A percentile compares a stretch with the other conserved stretches of the same genome.
Evolutionary conservation across 768 basidiomycete species (phyloP).

Genomic region (Crucibulum laeve): DNA sequence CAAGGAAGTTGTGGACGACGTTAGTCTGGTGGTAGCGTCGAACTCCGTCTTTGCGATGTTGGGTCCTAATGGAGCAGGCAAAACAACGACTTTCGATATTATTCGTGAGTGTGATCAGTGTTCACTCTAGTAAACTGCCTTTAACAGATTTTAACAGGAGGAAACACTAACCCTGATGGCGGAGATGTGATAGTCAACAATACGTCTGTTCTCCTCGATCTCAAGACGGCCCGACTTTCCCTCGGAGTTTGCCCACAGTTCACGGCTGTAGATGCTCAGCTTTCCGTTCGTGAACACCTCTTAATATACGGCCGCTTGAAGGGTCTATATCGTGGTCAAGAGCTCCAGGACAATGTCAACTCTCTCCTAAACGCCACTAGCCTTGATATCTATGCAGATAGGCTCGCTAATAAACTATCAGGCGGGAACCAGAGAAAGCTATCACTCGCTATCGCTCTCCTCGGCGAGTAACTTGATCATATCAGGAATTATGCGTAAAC

Average conservation of each 20-base stretch:
- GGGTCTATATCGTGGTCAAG: conserved; percentile 48
- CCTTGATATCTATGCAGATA: conserved; percentile 56
- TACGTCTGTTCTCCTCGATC: conserved; percentile 47
- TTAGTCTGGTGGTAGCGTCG: conserved; percentile 47
- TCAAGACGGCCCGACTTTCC: conserved; percentile 50
- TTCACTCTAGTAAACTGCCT: background rate
- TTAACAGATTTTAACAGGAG: background rate
- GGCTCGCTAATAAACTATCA: conserved; percentile 69
- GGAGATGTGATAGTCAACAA: conserved; percentile 60
- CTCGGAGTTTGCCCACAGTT: conserved; percentile 74
- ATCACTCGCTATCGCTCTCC: conserved; percentile 70
- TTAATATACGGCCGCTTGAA: conserved; percentile 68
- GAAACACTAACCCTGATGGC: conserved; percentile 1
- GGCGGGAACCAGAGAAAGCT: conserved; percentile 81
- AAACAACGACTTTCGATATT: conserved; percentile 61
- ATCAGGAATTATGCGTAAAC: background rate
- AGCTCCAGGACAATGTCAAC: conserved; percentile 50
- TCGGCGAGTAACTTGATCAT: conserved; percentile 8
- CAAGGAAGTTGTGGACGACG: conserved; percentile 50
- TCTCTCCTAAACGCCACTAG: conserved; percentile 56
- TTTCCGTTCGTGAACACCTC: conserved; percentile 50
- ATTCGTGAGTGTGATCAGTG: conserved; percentile 37
- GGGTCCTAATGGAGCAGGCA: conserved; percentile 65
- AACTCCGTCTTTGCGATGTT: conserved; percentile 54
- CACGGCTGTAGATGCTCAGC: conserved; percentile 63